Base-by-base conservation (phyloP, 768 basidiomycete species). In the Tulasnella calospora region DNA sequence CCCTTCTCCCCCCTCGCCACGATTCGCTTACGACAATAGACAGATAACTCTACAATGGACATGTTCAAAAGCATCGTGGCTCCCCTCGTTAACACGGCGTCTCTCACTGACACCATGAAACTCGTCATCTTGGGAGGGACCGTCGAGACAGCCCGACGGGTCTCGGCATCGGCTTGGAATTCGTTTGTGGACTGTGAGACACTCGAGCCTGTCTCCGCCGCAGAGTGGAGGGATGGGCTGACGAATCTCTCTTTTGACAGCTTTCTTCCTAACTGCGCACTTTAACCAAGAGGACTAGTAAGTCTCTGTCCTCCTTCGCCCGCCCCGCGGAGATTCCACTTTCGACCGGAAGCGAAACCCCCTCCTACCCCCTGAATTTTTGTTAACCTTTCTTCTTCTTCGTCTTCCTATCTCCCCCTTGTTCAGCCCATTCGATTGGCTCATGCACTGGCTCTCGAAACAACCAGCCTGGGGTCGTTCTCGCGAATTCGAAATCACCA, bases 381-480 rank as follows among this genome's bases (percentile, higher is more conserved):
- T 12, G 2, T 21, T 72, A 72, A 72, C 36, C 15, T 15, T 27
- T 61, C n/a, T 33, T 78, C n/a, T 33, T 61, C 55, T 35, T 27
- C 35, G 3, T 40, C 76, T 61, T 0, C 51, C 15, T 38, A 3
- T 38, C 38, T 38, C 9, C 38, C 41, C 41, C 41, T 44, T 44
- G 41, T 44, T 15, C 74, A 81, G 81, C 74, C 81, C 81, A 35
- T 81, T 79, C 70, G 81, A 81, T 74, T 77, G 75, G 81, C 38
- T 79, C 13, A 79, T 80, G 79, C 92, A 95, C 82, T 95, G 94
- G 94, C 87, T 95, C 71, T 88, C 92, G 33, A 95, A 94, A 94
- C 94, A 95, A 92, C 94, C 94, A 17, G 92, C 94, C 33, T 95
- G 94, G 93, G 92, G 92, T 9, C 89, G 92, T 71, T 94, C 93